Conservation (phyloP, 495 filamentous ascomycete genomes). For the Aspergillus diversus region DNA sequence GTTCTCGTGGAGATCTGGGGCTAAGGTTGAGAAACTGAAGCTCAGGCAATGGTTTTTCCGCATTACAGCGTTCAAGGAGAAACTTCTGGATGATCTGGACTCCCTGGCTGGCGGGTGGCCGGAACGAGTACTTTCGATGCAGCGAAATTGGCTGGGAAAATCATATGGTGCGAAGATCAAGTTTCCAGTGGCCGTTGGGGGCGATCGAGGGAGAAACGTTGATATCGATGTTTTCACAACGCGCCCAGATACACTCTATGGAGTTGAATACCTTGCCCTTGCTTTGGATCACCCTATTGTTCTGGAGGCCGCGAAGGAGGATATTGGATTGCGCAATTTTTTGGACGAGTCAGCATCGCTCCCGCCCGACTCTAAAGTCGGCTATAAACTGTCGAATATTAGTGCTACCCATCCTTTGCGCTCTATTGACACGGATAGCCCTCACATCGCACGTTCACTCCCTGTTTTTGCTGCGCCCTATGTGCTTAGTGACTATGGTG, state of each 20-base stretch:
- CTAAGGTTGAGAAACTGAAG: slow-evolving; percentile 76
- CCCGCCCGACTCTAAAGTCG: slow-evolving; percentile 73
- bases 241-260: slow-evolving; percentile 80
- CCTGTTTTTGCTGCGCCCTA: slow-evolving; percentile 84
- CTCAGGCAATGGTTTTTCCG: slow-evolving; percentile 91
- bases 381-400: slow-evolving; percentile 65
- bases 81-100: slow-evolving; percentile 74
- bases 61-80: slow-evolving; percentile 76
- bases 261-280: slow-evolving; percentile 81
- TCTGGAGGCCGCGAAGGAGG: slow-evolving; percentile 56
- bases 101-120: slow-evolving; percentile 71
- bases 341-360: slow-evolving; percentile 63
- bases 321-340: slow-evolving; percentile 66
- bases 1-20: slow-evolving; percentile 84
- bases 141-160: slow-evolving; percentile 86
- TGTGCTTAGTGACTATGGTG: slow-evolving; percentile 86
- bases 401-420: slow-evolving; percentile 67
- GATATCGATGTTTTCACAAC: slow-evolving; percentile 81
- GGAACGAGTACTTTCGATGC: slow-evolving; percentile 79
- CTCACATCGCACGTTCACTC: slow-evolving; percentile 55
- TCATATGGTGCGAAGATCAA: slow-evolving; percentile 72
- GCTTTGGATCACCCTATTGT: slow-evolving; percentile 77
- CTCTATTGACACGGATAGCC: slow-evolving; percentile 54
- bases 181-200: slow-evolving; percentile 58
- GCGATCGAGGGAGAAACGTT: slow-evolving; percentile 31